Evolutionary conservation across 768 basidiomycete species (phyloP).

Genomic region (Ramaria rubella): DNA sequence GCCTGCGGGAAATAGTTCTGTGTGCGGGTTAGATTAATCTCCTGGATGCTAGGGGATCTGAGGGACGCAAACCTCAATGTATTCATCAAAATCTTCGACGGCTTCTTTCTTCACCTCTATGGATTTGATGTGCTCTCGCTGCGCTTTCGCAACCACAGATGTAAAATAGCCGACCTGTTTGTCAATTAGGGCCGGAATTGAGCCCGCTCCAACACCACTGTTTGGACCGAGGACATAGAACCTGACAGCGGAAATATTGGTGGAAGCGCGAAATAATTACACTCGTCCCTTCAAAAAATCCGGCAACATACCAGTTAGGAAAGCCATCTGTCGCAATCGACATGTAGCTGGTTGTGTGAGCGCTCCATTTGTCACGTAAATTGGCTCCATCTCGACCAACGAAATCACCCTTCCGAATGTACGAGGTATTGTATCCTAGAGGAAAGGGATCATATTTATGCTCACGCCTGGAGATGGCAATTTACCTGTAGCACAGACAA

Average conservation of each 20-base stretch:
- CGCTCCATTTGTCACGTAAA: constrained; percentile 45
- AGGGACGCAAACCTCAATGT: constrained; percentile 40
- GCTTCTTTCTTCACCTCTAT: constrained; percentile 55
- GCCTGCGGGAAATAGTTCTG: constrained; percentile 45
- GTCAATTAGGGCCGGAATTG: constrained; percentile 50
- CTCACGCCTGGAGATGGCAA: neutral
- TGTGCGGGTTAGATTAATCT: constrained; percentile 2
- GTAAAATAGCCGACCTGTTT: constrained; percentile 52
- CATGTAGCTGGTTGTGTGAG: constrained; percentile 53
- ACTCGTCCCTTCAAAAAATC: neutral
- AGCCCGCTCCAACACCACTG: constrained; percentile 46
- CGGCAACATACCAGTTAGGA: constrained; percentile 44
- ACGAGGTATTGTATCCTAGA: constrained; percentile 50
- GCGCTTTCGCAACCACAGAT: constrained; percentile 49
- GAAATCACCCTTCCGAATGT: constrained; percentile 41
- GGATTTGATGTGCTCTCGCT: constrained; percentile 54
- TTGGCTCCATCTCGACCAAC: constrained; percentile 47
- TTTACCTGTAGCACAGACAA: constrained; percentile 57
- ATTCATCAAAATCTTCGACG: constrained; percentile 54
- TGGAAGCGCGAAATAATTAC: neutral
- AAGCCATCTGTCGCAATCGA: constrained; percentile 54
- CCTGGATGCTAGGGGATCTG: neutral
- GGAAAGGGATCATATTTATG: neutral
- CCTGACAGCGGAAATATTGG: too few species aligned
- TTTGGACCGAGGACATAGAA: constrained; percentile 55